phyloP scores from a whole-genome alignment of 2,329 filamentous ascomycete genomes.

The Ascochyta viciae-villosae region DNA sequence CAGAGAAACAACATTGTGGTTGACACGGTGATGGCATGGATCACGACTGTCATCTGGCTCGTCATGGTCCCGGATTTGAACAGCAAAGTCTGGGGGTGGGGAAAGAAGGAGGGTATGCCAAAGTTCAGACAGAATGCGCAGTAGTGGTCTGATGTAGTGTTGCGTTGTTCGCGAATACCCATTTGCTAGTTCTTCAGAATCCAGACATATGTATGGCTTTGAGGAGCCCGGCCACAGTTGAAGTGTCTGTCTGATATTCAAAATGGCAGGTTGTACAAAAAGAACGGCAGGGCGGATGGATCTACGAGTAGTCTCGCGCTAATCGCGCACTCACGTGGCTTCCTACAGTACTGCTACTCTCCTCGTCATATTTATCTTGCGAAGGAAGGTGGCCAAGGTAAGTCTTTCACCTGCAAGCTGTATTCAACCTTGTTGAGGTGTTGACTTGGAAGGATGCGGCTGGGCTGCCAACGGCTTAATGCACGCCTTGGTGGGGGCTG shows the following conservation, averaged over 20 bases:
- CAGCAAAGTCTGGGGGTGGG: conserved; percentile 63
- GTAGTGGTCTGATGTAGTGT: conserved; percentile 7
- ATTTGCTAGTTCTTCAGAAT: not conserved
- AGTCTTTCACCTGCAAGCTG: not conserved
- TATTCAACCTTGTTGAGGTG: not conserved
- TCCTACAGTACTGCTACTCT: no score
- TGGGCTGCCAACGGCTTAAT: not conserved
- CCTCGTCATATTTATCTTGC: no score
- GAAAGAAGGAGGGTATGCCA: conserved; percentile 60
- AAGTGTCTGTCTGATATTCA: not conserved
- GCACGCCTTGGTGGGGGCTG: not conserved
- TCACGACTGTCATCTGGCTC: conserved; percentile 61
- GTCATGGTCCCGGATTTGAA: conserved; percentile 65
- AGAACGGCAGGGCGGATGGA: not conserved
- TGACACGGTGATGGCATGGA: conserved; percentile 63
- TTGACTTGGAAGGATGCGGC: not conserved
- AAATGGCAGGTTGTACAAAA: not conserved
- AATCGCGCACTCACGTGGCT: no score
- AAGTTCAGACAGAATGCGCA: conserved; percentile 36
- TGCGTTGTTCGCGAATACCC: conserved; percentile 11
- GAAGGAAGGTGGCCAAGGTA: not conserved
- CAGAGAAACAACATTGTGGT: conserved; percentile 60
- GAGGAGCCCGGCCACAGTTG: not conserved
- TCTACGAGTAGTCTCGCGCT: not conserved
- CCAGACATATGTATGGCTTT: not conserved